Evolutionary conservation across 164 flowering plant genomes (phyloP).

Genomic region (Akebia trifoliata): DNA sequence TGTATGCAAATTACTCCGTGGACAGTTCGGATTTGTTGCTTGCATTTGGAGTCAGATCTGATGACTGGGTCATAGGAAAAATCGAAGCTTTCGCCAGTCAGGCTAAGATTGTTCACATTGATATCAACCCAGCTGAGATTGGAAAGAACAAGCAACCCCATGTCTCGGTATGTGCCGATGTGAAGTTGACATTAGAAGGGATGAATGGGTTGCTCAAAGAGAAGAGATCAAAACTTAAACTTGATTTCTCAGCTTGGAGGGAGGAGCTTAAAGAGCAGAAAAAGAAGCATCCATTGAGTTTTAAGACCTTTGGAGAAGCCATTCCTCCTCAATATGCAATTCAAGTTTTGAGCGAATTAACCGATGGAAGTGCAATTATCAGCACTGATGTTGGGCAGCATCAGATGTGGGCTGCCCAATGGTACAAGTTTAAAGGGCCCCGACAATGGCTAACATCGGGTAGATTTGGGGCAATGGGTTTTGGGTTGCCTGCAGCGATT

Average conservation of each 20-base stretch:
- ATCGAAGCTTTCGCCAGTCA: constrained; percentile 67
- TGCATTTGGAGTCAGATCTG: constrained; percentile 70
- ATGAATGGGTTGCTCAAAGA: constrained; percentile 39
- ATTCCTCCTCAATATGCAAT: constrained; percentile 69
- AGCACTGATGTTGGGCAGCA: constrained; percentile 68
- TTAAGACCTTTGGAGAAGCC: constrained; percentile 51
- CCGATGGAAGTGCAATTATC: constrained; percentile 45
- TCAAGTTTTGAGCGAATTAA: constrained; percentile 44
- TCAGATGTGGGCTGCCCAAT: constrained; percentile 75
- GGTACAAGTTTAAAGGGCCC: constrained; percentile 45
- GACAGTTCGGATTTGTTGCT: constrained; percentile 54
- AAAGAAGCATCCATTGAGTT: constrained; percentile 41
- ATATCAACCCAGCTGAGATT: constrained; percentile 66
- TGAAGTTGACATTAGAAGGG: constrained; percentile 44
- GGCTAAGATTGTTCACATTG: constrained; percentile 70
- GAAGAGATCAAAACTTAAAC: constrained; percentile 18
- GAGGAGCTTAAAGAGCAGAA: constrained; percentile 53
- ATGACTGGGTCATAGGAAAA: constrained; percentile 70
- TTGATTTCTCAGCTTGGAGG: constrained; percentile 53
- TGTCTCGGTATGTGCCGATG: constrained; percentile 57
- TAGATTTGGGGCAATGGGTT: constrained; percentile 70
- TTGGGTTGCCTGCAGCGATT: constrained; percentile 68
- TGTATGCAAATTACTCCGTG: constrained; percentile 66
- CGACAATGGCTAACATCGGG: constrained; percentile 61
- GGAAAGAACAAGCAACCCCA: constrained; percentile 78